phyloP scores from a whole-genome alignment of 441 rosid species.

The Viola pubescens region DNA sequence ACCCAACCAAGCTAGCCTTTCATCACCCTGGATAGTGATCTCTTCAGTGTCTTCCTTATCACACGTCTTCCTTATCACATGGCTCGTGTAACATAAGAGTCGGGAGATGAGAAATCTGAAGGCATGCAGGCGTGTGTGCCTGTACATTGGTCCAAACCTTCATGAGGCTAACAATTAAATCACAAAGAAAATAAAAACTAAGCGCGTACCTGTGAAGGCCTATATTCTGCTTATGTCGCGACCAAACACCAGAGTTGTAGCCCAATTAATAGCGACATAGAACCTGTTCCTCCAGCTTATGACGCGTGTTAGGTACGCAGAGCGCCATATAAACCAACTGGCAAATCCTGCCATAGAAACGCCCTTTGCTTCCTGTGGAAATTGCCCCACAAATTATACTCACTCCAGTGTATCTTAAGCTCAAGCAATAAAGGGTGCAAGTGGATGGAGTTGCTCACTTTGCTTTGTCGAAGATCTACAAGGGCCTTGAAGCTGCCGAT shows the following conservation, averaged over 20 bases:
- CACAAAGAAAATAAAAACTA: too few relatives aligned
- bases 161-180: too few relatives aligned
- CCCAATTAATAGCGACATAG: slow-evolving; percentile 87
- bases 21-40: too few relatives aligned
- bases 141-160: neutral
- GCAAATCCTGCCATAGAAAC: slow-evolving; percentile 64
- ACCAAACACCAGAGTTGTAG: slow-evolving; percentile 73
- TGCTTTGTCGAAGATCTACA: slow-evolving; percentile 81
- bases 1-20: too few relatives aligned
- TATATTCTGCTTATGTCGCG: slow-evolving; percentile 85
- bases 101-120: too few relatives aligned
- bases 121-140: neutral
- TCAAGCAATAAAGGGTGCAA: slow-evolving; percentile 2
- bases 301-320: slow-evolving; percentile 84
- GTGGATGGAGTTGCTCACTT: slow-evolving; percentile 31
- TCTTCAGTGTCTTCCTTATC: too few relatives aligned
- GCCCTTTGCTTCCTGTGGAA: slow-evolving; percentile 62
- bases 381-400: neutral
- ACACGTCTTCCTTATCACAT: too few relatives aligned
- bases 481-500: slow-evolving; percentile 81
- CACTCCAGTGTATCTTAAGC: slow-evolving; percentile 2
- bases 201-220: slow-evolving; percentile 9
- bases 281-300: slow-evolving; percentile 92
- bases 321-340: slow-evolving; percentile 94
- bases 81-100: too few relatives aligned